Evolutionary conservation across 2,329 filamentous ascomycete genomes (phyloP).

Genomic region (Talaromyces sp.): DNA sequence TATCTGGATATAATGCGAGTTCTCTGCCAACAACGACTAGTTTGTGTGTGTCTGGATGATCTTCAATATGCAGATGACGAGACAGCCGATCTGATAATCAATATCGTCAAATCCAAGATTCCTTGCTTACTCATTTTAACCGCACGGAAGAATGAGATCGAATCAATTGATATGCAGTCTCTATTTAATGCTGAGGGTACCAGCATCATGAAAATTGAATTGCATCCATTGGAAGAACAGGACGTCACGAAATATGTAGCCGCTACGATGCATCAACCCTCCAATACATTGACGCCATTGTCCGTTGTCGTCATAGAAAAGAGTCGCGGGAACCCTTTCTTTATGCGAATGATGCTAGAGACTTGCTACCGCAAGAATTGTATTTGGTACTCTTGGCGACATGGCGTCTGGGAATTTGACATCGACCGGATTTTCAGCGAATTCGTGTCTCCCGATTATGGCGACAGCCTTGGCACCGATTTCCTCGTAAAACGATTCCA

Average conservation of each 20-base stretch:
- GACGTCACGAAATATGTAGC: slow-evolving; percentile 81
- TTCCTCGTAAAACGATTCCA: slow-evolving; percentile 75
- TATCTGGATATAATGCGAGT: slow-evolving; percentile 81
- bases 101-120: slow-evolving; percentile 72
- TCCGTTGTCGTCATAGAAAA: slow-evolving; percentile 85
- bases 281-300: slow-evolving; percentile 65
- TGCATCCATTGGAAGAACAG: slow-evolving; percentile 68
- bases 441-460: slow-evolving; percentile 73
- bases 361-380: slow-evolving; percentile 81
- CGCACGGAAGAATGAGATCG: slow-evolving; percentile 62
- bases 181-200: slow-evolving; percentile 47
- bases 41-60: slow-evolving; percentile 85
- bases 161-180: slow-evolving; percentile 38
- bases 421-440: slow-evolving; percentile 80
- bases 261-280: slow-evolving; percentile 67
- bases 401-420: slow-evolving; percentile 77
- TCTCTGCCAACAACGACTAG: slow-evolving; percentile 76
- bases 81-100: slow-evolving; percentile 74
- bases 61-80: slow-evolving; percentile 87
- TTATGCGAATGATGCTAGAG: slow-evolving; percentile 84
- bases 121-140: slow-evolving; percentile 80
- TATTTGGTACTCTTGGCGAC: slow-evolving; percentile 85
- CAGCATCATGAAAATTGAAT: slow-evolving; percentile 62
- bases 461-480: slow-evolving; percentile 72
- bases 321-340: slow-evolving; percentile 83